Base-by-base conservation (phyloP, 2,329 filamentous ascomycete species). In the Exserohilum rostratum region DNA sequence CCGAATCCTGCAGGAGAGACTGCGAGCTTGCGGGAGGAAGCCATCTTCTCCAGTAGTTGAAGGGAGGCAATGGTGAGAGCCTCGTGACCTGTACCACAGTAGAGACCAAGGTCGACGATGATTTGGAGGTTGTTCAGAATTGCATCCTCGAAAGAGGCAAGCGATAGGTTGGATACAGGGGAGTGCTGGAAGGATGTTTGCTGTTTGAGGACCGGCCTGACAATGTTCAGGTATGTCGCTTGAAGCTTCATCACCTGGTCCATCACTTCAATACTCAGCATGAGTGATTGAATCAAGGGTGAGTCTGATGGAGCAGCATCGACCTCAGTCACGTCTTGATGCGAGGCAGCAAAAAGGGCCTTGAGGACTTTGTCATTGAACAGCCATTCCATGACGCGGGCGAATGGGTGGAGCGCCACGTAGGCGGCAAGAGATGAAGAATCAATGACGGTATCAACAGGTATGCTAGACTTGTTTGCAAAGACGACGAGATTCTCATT, bases 301-400 rank as follows among this genome's bases (percentile, higher is more conserved):
- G 93, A 96, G 62, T 92, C 88, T 1, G 88, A 85, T 4, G 87
- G 79, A 10, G 91, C 85, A 64, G 85, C 87, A 57, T 90, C 86
- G 35, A 97, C 84, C 54, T 90, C 87, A 6, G 83, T 80, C 13
- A 88, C 78, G 62, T 93, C 86, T 71, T 96, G 89, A 63, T 93
- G 90, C 27, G 95, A 85, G 10, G 89, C 85, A 52, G 85, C 83
- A 74, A 97, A 93, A 2, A 99, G 78, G 12, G 88, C 85, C 61
- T 85, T 85, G 66, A 96, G 86, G 18, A 97, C 90, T 61, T 89
- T 91, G 68, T 96, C 91, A 70, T 96, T 97, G 76, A 96, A 96
- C 76, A 99, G 85, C 92, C 95, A 98, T 71, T 99, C 95, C 90
- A 98, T 97, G 13, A 96, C 88, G 55, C 96, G 87, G 3, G 90